phyloP scores from a whole-genome alignment of 2,329 filamentous ascomycete species.

The Arachnopeziza araneosa region DNA sequence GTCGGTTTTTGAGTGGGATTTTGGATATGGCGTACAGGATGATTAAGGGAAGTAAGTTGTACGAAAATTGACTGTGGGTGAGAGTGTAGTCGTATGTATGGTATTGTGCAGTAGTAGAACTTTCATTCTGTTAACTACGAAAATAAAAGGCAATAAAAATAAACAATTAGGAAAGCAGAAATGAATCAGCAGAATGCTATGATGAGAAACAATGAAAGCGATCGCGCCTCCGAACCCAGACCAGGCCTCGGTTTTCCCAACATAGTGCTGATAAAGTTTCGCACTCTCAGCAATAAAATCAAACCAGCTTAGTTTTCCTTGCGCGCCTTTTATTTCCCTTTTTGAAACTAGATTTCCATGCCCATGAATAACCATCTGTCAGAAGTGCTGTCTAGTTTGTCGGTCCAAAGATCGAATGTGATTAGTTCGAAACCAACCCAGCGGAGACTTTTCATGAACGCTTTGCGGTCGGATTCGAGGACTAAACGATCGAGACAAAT shows the following conservation, averaged over 20 bases:
- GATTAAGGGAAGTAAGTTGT: background rate
- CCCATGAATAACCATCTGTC: conserved; percentile 79
- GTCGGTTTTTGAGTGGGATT: too few relatives aligned
- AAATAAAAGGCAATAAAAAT: background rate
- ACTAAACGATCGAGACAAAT: conserved; percentile 74
- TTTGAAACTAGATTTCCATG: conserved; percentile 65
- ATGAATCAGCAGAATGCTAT: background rate
- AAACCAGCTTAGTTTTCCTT: background rate
- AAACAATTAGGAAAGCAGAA: background rate
- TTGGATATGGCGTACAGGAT: background rate
- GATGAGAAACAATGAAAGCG: background rate
- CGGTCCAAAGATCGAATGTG: conserved; percentile 72
- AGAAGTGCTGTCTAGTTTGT: conserved; percentile 61
- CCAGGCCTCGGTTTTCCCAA: background rate
- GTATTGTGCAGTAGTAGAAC: background rate
- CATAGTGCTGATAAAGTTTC: background rate
- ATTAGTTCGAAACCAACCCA: conserved; percentile 90
- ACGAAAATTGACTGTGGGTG: background rate
- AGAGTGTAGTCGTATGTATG: background rate
- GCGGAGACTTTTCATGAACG: conserved; percentile 74
- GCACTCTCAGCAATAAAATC: background rate
- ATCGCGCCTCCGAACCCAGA: background rate
- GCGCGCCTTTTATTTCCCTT: background rate
- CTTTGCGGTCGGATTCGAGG: conserved; percentile 54
- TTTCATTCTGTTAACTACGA: background rate